These are phyloP conservation scores for Achaetomium macrosporum DNA, from an alignment of 2,329 filamentous ascomycete genomes.

Conservation along the genomic window DNA sequence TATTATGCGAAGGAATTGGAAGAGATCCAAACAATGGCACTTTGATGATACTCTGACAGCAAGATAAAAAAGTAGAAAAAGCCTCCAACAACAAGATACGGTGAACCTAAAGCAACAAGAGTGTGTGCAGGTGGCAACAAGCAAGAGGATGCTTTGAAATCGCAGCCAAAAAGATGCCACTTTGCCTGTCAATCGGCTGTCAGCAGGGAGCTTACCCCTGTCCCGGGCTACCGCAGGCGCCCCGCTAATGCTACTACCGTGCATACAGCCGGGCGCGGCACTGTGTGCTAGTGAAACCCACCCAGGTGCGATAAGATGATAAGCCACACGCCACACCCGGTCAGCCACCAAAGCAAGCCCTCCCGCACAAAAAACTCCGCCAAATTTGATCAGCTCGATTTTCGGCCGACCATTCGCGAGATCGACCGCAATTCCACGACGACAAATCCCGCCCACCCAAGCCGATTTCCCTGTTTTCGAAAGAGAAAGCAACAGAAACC, in stretches of 20 bases:
- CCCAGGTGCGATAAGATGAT: slow-evolving; percentile 1
- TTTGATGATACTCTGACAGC: slow-evolving; percentile 1
- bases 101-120: not conserved
- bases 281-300: not conserved
- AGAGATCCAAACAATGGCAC: not conserved
- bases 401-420: slow-evolving; percentile 16
- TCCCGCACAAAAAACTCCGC: slow-evolving; percentile 22
- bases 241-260: not conserved
- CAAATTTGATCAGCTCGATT: slow-evolving; percentile 15
- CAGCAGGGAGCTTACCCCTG: slow-evolving; percentile 12
- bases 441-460: slow-evolving; percentile 17
- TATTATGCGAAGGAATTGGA: not conserved
- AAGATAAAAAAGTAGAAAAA: slow-evolving; percentile 1
- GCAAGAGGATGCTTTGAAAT: slow-evolving; percentile 32
- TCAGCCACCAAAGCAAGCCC: slow-evolving; percentile 19
- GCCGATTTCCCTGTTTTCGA: slow-evolving; percentile 14
- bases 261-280: not conserved
- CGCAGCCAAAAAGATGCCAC: slow-evolving; percentile 32
- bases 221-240: not conserved
- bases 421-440: slow-evolving; percentile 14
- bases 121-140: slow-evolving; percentile 12
- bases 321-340: slow-evolving; percentile 12
- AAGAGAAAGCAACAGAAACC: slow-evolving; percentile 4
- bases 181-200: slow-evolving; percentile 27
- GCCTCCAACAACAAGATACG: slow-evolving; percentile 6